Evolutionary conservation across 805 yeast genomes (phyloP).

Genomic region (Kodamaea leandrae): DNA sequence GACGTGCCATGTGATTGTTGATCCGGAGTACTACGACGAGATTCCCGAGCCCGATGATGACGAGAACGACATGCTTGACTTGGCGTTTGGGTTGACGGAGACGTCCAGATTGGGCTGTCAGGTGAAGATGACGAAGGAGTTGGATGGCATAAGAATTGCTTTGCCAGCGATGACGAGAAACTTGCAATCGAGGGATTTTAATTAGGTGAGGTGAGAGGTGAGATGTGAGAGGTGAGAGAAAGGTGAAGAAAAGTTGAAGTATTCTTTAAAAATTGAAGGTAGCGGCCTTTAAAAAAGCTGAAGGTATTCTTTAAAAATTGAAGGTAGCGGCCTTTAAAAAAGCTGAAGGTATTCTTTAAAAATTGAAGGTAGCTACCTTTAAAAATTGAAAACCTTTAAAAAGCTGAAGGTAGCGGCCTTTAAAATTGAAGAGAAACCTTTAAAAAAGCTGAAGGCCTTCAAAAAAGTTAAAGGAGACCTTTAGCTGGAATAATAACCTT

Average conservation of each 20-base stretch:
- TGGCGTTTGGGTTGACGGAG: conserved; percentile 96
- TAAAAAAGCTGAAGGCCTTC: too few relatives aligned
- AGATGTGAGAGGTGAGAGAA: not conserved
- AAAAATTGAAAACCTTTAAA: too few relatives aligned
- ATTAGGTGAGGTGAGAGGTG: not conserved
- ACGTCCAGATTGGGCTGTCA: conserved; percentile 96
- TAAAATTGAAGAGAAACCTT: too few relatives aligned
- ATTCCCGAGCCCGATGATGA: conserved; percentile 96
- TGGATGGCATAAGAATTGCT: conserved; percentile 93
- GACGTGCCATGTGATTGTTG: conserved; percentile 94
- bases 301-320: too few relatives aligned
- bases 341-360: too few relatives aligned
- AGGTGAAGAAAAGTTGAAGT: not conserved
- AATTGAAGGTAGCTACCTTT: too few relatives aligned
- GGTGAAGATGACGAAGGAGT: conserved; percentile 79
- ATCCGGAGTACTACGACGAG: conserved; percentile 87
- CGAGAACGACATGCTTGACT: conserved; percentile 96
- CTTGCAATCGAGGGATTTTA: conserved; percentile 76
- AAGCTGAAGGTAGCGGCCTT: too few relatives aligned
- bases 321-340: too few relatives aligned
- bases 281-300: too few relatives aligned
- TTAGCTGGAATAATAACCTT: too few relatives aligned
- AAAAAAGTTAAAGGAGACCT: too few relatives aligned
- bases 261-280: too few relatives aligned
- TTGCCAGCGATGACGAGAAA: conserved; percentile 97